Evolutionary conservation across 1,139 yeast species (phyloP).

Genomic region (Diutina siamensis): DNA sequence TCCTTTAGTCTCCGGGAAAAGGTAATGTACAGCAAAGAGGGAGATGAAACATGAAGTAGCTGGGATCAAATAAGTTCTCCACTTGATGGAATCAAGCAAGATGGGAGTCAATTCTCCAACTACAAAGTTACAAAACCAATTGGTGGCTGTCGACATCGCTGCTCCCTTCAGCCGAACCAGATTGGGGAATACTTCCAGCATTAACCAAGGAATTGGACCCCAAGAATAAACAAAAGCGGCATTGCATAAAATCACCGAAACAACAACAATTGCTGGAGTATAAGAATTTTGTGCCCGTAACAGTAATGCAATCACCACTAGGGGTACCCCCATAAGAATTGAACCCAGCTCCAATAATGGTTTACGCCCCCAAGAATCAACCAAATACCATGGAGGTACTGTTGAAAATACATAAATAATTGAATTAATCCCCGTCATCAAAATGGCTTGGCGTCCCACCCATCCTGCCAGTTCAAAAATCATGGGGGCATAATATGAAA

Average conservation of each 20-base stretch:
- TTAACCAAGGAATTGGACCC: constrained; percentile 96
- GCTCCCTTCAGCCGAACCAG: constrained; percentile 89
- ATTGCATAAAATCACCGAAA: constrained; percentile 66
- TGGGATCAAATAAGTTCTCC: constrained; percentile 77
- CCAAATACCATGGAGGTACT: constrained; percentile 83
- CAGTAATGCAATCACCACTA: constrained; percentile 55
- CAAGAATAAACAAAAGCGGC: constrained; percentile 82
- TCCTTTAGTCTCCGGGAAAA: constrained; percentile 88
- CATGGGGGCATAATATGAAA: constrained; percentile 86
- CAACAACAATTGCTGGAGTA: constrained; percentile 66
- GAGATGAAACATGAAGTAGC: constrained; percentile 68
- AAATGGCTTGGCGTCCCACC: constrained; percentile 76
- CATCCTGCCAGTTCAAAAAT: constrained; percentile 94
- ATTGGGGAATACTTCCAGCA: constrained; percentile 82
- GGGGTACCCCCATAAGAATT: constrained; percentile 61
- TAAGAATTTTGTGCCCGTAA: constrained; percentile 44
- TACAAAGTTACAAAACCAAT: constrained; percentile 89
- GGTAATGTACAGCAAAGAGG: constrained; percentile 49
- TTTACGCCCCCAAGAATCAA: constrained; percentile 85
- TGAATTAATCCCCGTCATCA: constrained; percentile 89
- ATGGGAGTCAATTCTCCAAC: constrained; percentile 91
- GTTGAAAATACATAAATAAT: constrained; percentile 65
- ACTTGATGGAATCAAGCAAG: constrained; percentile 60
- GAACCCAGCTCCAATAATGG: constrained; percentile 74
- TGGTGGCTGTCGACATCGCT: constrained; percentile 80